Percentiles rank a stretch among this genome's conserved stretches.
phyloP scores from a whole-genome alignment of 2,329 filamentous ascomycete genomes.

The Acrocalymma vagum region DNA sequence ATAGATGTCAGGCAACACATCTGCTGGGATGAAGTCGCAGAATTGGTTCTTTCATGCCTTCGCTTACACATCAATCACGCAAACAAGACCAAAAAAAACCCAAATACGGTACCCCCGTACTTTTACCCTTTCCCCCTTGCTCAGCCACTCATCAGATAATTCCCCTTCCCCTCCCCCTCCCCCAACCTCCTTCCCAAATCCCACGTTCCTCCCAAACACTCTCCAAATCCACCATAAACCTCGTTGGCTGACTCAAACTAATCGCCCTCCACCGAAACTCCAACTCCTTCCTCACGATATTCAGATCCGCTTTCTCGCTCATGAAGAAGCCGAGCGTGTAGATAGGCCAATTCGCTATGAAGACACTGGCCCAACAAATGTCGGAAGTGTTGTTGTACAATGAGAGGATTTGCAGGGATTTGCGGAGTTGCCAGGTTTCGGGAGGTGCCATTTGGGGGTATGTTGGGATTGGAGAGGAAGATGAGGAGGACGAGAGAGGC shows the following conservation, averaged over 20 bases:
- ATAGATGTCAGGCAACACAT: no score
- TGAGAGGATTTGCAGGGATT: conserved; percentile 13
- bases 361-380: conserved; percentile 18
- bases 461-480: no score
- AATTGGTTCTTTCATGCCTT: no score
- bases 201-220: conserved; percentile 8
- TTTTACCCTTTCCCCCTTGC: no score
- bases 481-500: no score
- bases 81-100: no score
- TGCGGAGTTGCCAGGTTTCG: conserved; percentile 18
- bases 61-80: no score
- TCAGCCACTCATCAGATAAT: no score
- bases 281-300: conserved; percentile 12
- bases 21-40: no score
- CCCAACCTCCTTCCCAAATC: no score
- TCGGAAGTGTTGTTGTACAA: conserved; percentile 7
- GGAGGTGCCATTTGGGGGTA: conserved; percentile 4
- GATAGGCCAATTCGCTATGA: conserved; percentile 21
- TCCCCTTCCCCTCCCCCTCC: no score
- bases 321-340: conserved; percentile 22
- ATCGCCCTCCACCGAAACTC: conserved; percentile 11
- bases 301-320: conserved; percentile 7
- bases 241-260: conserved; percentile 15
- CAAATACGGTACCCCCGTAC: no score
- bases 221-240: conserved; percentile 16